Conservation (phyloP, 257 asterid species). For the Hygrophila difformis region DNA sequence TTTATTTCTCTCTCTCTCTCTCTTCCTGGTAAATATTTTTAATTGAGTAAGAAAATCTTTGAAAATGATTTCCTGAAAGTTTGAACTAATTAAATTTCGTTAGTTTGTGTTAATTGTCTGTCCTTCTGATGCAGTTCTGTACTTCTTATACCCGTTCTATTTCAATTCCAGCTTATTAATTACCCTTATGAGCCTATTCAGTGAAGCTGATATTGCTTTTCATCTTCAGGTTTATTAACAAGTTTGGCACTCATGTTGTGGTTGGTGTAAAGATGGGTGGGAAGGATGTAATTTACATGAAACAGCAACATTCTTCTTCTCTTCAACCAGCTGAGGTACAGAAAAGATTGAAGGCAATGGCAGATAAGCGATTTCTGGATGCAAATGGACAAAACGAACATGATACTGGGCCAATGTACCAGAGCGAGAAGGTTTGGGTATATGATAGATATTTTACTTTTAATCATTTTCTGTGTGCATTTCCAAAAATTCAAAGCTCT, state of each 20-base stretch:
- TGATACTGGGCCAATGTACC: slow-evolving; percentile 37
- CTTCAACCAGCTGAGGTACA: slow-evolving; percentile 84
- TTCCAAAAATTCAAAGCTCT: background rate
- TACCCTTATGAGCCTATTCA: background rate
- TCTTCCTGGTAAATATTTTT: no score
- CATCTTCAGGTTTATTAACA: slow-evolving; percentile 71
- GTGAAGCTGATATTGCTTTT: slow-evolving; percentile 13
- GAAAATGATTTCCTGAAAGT: no score
- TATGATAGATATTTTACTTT: slow-evolving; percentile 16
- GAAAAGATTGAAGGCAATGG: slow-evolving; percentile 61
- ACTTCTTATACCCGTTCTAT: no score
- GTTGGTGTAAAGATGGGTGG: slow-evolving; percentile 99
- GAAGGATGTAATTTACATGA: slow-evolving; percentile 79
- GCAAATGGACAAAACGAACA: slow-evolving; percentile 37
- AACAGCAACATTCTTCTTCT: slow-evolving; percentile 90
- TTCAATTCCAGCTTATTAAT: background rate
- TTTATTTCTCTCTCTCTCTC: no score
- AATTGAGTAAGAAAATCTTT: no score
- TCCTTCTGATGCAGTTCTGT: no score
- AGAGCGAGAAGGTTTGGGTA: slow-evolving; percentile 52
- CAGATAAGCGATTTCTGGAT: slow-evolving; percentile 83
- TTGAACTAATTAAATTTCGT: no score
- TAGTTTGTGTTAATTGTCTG: background rate
- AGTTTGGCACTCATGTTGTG: slow-evolving; percentile 87
- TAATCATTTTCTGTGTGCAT: slow-evolving; percentile 4